A percentile compares a stretch with the other conserved stretches of the same genome.
Conservation (phyloP, 2,329 filamentous ascomycete genomes). For the Emericellopsis cladophorae region DNA sequence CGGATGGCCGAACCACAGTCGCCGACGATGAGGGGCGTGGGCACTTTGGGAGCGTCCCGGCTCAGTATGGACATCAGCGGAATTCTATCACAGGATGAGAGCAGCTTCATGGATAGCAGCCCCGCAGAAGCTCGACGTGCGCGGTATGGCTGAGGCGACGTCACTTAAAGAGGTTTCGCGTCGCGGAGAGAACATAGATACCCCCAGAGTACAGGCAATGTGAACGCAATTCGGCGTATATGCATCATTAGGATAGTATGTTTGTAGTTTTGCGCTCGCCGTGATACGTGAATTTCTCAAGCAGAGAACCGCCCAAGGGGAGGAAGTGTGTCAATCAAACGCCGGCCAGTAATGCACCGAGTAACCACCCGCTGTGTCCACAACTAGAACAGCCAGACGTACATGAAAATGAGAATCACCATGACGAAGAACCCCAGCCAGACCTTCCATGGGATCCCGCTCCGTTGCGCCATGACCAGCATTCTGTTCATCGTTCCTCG, state of each 20-base stretch:
- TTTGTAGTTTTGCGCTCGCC: neutral
- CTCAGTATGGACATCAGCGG: constrained; percentile 45
- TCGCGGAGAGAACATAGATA: no score
- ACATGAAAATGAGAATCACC: constrained; percentile 74
- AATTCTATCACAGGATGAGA: constrained; percentile 42
- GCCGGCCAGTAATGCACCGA: constrained; percentile 1
- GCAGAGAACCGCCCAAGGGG: no score
- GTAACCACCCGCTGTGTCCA: neutral
- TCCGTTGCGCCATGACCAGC: constrained; percentile 87
- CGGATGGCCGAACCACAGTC: constrained; percentile 20
- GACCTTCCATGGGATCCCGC: constrained; percentile 90
- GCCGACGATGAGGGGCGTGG: constrained; percentile 20
- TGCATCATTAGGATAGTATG: neutral
- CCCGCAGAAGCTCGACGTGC: constrained; percentile 29
- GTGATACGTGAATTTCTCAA: no score
- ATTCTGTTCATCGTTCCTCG: constrained; percentile 94
- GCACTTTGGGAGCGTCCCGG: constrained; percentile 14
- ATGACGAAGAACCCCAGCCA: constrained; percentile 84
- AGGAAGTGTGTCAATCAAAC: constrained; percentile 1
- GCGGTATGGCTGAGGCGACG: constrained; percentile 9
- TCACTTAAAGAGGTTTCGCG: neutral
- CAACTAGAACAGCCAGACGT: constrained; percentile 75
- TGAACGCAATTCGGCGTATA: neutral
- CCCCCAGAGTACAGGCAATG: no score
- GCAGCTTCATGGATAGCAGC: constrained; percentile 42